phyloP scores from a whole-genome alignment of 441 rosid genomes.

The Arabidopsis lyrata region DNA sequence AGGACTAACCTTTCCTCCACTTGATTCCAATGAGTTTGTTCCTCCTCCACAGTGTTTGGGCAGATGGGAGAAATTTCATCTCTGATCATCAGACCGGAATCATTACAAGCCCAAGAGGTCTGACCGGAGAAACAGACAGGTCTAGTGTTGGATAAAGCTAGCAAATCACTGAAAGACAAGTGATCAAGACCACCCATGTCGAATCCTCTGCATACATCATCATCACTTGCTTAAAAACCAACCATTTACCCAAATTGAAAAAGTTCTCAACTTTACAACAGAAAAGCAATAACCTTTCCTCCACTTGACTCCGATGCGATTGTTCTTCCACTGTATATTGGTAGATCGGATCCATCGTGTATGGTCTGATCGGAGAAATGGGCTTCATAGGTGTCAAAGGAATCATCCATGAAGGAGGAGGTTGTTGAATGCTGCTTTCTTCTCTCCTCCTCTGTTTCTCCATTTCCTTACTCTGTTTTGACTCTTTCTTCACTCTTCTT shows the following conservation, averaged over 20 bases:
- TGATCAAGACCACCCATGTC: constrained; percentile 37
- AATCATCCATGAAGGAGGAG: constrained; percentile 46
- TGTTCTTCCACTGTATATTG: constrained; percentile 30
- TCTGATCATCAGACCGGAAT: not conserved
- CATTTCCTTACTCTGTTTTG: constrained; percentile 21
- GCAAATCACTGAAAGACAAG: constrained; percentile 54
- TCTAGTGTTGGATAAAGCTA: constrained; percentile 65
- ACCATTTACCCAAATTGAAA: constrained; percentile 1
- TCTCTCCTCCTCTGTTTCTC: constrained; percentile 37
- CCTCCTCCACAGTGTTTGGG: constrained; percentile 28
- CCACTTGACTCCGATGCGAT: constrained; percentile 46
- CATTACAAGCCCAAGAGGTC: constrained; percentile 1
- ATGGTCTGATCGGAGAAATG: constrained; percentile 1
- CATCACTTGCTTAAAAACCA: constrained; percentile 30
- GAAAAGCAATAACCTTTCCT: constrained; percentile 38
- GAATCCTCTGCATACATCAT: constrained; percentile 42
- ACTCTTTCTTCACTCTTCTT: constrained; percentile 25
- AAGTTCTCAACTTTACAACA: not conserved
- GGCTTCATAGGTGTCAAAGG: constrained; percentile 59
- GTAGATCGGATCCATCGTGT: constrained; percentile 31
- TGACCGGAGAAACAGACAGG: constrained; percentile 31
- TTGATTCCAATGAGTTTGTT: constrained; percentile 44
- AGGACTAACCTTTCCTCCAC: constrained; percentile 44
- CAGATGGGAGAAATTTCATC: constrained; percentile 32
- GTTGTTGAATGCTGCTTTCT: constrained; percentile 36